Conservation (phyloP, 345 rosid species). For the Dipteronia dyeriana region DNA sequence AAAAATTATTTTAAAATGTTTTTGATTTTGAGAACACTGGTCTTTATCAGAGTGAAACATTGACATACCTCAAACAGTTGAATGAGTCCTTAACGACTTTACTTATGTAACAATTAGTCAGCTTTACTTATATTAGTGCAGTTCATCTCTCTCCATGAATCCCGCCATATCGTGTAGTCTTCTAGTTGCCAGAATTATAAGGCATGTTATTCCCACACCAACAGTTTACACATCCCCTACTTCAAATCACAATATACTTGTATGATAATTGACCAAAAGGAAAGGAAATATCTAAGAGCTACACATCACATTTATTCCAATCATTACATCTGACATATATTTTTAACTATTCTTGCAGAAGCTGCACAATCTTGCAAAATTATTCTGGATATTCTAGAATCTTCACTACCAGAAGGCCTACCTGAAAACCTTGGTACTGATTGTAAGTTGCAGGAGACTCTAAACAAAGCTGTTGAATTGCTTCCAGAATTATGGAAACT, state of each 20-base stretch:
- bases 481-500: slow-evolving; percentile 87
- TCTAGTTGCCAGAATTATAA: background rate
- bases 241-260: background rate
- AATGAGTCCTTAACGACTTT: background rate
- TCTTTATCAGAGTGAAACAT: background rate
- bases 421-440: slow-evolving; percentile 70
- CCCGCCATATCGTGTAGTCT: background rate
- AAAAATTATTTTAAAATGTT: background rate
- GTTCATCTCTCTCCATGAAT: background rate
- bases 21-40: background rate
- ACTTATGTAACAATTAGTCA: background rate
- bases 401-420: slow-evolving; percentile 73
- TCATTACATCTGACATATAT: slow-evolving; percentile 29
- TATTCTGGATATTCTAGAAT: slow-evolving; percentile 77
- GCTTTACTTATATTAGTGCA: background rate
- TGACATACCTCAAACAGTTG: background rate
- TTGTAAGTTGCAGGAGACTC: slow-evolving; percentile 73
- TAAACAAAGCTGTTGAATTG: slow-evolving; percentile 72
- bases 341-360: slow-evolving; percentile 60
- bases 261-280: background rate
- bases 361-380: slow-evolving; percentile 86
- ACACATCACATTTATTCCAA: slow-evolving; percentile 1
- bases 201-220: background rate
- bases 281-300: slow-evolving; percentile 1
- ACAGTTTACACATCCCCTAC: background rate